Conservation (phyloP, 2,329 filamentous ascomycete species). For the Sporothrix protearum region DNA sequence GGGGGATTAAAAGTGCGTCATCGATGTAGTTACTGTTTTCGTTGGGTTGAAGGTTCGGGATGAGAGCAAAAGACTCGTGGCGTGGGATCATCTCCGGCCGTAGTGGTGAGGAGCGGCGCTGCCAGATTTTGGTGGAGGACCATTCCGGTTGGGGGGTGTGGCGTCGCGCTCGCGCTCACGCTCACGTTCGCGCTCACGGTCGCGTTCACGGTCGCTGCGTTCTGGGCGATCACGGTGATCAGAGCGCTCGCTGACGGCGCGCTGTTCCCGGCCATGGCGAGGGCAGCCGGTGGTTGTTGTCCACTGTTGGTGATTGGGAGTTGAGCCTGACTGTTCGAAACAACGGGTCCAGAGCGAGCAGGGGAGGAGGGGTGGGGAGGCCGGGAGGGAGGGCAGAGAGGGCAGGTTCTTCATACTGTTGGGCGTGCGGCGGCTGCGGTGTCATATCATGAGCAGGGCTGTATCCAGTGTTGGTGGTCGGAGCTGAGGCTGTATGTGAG, state of each 20-base stretch:
- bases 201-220: conserved; percentile 13
- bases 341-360: conserved; percentile 22
- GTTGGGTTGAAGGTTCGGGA: not conserved
- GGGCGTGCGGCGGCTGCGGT: conserved; percentile 28
- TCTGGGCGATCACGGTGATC: conserved; percentile 19
- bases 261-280: conserved; percentile 22
- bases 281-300: conserved; percentile 19
- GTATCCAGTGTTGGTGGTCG: conserved; percentile 38
- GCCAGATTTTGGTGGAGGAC: conserved; percentile 19
- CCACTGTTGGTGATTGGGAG: conserved; percentile 25
- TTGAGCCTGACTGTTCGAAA: conserved; percentile 26
- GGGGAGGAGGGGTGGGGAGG: conserved; percentile 22
- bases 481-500: conserved; percentile 38
- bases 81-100: conserved; percentile 21
- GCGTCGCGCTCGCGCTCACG: conserved; percentile 25
- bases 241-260: conserved; percentile 22
- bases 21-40: not conserved
- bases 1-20: not conserved
- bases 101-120: conserved; percentile 20
- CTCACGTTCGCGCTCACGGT: conserved; percentile 23
- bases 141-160: conserved; percentile 27
- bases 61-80: not conserved
- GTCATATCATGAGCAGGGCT: conserved; percentile 39
- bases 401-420: conserved; percentile 47
- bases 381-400: conserved; percentile 10